Conservation (phyloP, 331 rosid species). For the Saraca asoca region DNA sequence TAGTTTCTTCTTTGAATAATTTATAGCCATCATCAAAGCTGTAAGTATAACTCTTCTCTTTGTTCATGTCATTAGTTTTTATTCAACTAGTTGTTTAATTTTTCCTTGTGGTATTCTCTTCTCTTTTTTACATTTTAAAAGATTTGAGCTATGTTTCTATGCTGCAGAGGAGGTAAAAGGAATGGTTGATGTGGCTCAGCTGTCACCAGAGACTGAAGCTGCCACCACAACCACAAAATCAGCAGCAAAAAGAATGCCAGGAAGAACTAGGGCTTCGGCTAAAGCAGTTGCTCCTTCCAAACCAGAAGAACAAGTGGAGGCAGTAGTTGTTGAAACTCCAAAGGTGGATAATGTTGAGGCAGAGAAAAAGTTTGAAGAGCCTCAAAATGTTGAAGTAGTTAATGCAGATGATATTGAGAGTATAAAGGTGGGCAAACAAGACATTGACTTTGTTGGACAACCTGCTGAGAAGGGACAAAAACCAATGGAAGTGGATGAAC, state of each 20-base stretch:
- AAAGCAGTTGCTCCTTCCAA: constrained; percentile 33
- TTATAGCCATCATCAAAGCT: no score
- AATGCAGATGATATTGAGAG: constrained; percentile 14
- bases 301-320: constrained; percentile 39
- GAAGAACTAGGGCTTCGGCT: constrained; percentile 37
- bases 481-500: constrained; percentile 34
- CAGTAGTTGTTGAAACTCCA: constrained; percentile 38
- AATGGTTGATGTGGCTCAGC: constrained; percentile 31
- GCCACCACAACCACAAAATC: constrained; percentile 32
- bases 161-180: constrained; percentile 39
- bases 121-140: not conserved
- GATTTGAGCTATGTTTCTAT: no score
- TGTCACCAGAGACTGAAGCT: constrained; percentile 24
- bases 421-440: constrained; percentile 27
- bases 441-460: constrained; percentile 33
- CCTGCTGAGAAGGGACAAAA: constrained; percentile 37
- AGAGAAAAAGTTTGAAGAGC: constrained; percentile 12
- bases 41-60: no score
- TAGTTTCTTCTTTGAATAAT: no score
- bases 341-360: constrained; percentile 29
- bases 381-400: constrained; percentile 11
- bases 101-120: not conserved
- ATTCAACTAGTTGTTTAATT: no score
- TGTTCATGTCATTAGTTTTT: no score
- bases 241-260: constrained; percentile 33